Evolutionary conservation across 2,329 filamentous ascomycete genomes (phyloP), one percentile per base, ranked within the genome.

Genomic region (Venturia aucupariae): DNA sequence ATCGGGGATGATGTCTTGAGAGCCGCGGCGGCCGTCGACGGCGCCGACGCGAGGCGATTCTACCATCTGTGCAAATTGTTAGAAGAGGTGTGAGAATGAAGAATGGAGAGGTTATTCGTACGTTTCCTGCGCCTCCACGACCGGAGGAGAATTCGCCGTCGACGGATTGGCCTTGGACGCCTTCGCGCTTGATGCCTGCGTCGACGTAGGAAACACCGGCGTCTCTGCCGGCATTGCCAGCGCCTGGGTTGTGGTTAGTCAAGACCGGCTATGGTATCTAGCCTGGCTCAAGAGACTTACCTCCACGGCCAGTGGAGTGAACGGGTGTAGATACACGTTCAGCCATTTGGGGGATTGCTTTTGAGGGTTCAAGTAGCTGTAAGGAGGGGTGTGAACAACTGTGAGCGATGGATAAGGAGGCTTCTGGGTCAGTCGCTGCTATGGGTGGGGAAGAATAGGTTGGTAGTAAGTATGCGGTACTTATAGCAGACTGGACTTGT

Each of bases 181-280:
- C 78, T 71, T 80, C 78, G 70, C 78, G 78, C 48, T 78, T 71
- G 66, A 81, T 79, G 68, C 72, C 74, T 66, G 74, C 78, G 67
- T 80, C 78, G 57, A 74, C 73, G 70, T 80, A 80, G 61, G 70
- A 72, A 61, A 75, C 78, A 38, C 51, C 51, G 10, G 71, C 61
- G 69, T 85, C 83, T 41, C 75, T 76, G 65, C 81, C 79, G 67
- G 85, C 85, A 72, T 86, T 86, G 67, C 82, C 83, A 67, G 82
- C 79, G 68, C 83, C 83, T 85, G 66, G n/a, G 11, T 19, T 27
- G 3, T n/a, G 35, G 42, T 65, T 35, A 65, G 60, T 27, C 11
- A 22, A 27, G 24, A 39, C 30, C 30, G 10, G 22, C 15, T 17
- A 27, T 15, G 32, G 15, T 27, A 30, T 51, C 8, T 27, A 24